Base-by-base conservation (phyloP, 2,329 filamentous ascomycete species). In the Paecilomyces fulvus region DNA sequence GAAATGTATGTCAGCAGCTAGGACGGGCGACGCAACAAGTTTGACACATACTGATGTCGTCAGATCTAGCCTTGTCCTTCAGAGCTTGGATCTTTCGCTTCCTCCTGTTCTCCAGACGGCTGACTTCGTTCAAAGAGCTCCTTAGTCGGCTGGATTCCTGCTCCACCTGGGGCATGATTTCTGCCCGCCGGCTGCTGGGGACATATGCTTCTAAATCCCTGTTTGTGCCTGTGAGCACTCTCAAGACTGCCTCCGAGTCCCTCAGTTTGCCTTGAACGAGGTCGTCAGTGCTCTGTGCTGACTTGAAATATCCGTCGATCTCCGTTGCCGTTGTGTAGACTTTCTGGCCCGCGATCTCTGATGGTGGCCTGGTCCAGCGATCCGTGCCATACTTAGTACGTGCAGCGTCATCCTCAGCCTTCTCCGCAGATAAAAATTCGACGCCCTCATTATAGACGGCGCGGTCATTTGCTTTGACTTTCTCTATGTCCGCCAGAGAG, bases 401-500 rank as follows among this genome's bases (percentile, higher is more conserved):
- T 8, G 92, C 79, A 20, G 82, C 80, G 57, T 89, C 83, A 63
- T 99, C 92, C 67, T 97, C 92, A 14, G 88, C 86, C 58, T 87
- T 85, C 72, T 99, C 94, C 0, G 87, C 83, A 1, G 84, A 82
- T 0, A 99, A 75, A 0, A 94, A 79, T 12, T 89, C 85, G 31
- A 87, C 85, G 0, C 90, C 92, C 72, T 97, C 92, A 49, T 89
- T 84, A 59, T 94, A 97, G 0, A 90, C 81, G 0, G 84, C 82
- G 55, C 85, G 77, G 67, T 96, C 91, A 52, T 86, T 88, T 0
- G 84, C 79, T 63, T 94, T 90, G n/a, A 99, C 77, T 71, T 92
- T 96, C 52, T 92, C 87, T 1, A 92, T 95, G 61, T 97, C 92
- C 4, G 89, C 86, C 59, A 97, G 89, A 4, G 89, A 90, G 54